Evolutionary conservation across 1,284 basidiomycete species (phyloP).

Genomic region (Cryptococcus amylolentus): DNA sequence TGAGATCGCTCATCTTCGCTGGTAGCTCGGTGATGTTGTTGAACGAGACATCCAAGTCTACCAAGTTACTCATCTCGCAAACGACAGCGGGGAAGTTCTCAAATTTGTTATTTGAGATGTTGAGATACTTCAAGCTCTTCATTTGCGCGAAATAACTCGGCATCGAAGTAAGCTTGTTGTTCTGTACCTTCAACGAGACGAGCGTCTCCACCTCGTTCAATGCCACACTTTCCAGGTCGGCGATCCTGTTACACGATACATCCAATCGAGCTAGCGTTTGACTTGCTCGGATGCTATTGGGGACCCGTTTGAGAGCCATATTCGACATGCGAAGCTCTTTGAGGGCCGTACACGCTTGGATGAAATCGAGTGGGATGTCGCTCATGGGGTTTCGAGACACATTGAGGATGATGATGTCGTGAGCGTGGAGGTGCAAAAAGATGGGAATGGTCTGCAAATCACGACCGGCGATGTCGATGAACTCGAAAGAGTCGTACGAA

Average conservation of each 20-base stretch:
- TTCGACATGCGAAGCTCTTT: constrained; percentile 84
- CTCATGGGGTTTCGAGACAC: constrained; percentile 94
- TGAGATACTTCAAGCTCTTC: constrained; percentile 69
- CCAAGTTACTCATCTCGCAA: constrained; percentile 67
- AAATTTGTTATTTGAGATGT: constrained; percentile 98
- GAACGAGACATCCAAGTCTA: constrained; percentile 92
- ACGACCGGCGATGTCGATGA: constrained; percentile 77
- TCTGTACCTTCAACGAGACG: constrained; percentile 73
- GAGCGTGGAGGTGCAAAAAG: constrained; percentile 79
- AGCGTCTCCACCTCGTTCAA: constrained; percentile 75
- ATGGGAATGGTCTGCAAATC: constrained; percentile 89
- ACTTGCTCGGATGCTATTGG: constrained; percentile 75
- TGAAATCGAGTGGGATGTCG: constrained; percentile 94
- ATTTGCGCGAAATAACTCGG: constrained; percentile 81
- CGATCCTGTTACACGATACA: constrained; percentile 88
- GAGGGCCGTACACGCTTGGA: constrained; percentile 80
- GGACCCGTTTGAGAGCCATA: constrained; percentile 93
- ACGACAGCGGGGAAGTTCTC: constrained; percentile 73
- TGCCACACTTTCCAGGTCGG: constrained; percentile 79
- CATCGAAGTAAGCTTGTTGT: constrained; percentile 85
- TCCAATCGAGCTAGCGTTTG: constrained; percentile 77
- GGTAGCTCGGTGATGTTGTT: constrained; percentile 84
- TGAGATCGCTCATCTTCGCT: constrained; percentile 69
- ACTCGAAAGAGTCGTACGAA: constrained; percentile 70
- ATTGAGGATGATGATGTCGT: constrained; percentile 80